A percentile compares a stretch with the other conserved stretches of the same genome.
Conservation (phyloP, 2,329 filamentous ascomycete genomes). For the Aspergillus candidus region DNA sequence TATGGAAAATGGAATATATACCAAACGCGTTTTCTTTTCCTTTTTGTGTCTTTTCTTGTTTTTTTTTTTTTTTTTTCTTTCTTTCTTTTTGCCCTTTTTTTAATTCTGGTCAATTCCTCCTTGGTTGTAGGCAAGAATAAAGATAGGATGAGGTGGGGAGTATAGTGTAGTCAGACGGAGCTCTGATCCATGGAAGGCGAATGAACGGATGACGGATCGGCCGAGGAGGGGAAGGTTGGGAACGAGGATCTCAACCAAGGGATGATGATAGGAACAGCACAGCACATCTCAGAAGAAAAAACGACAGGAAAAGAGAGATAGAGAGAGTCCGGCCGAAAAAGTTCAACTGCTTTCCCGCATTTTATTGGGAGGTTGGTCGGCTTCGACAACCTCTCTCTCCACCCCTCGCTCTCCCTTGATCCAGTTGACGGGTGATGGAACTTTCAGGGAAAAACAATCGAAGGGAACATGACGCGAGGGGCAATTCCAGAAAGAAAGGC, state of each 20-base stretch:
- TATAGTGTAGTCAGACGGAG: constrained; percentile 10
- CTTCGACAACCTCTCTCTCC: background rate
- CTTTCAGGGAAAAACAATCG: background rate
- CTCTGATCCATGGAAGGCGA: constrained; percentile 9
- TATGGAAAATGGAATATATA: background rate
- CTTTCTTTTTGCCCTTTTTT: too few relatives aligned
- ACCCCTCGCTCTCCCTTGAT: background rate
- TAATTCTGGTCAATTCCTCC: too few relatives aligned
- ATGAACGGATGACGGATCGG: constrained; percentile 7
- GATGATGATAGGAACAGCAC: constrained; percentile 8
- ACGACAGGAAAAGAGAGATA: background rate
- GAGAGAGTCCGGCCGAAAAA: background rate
- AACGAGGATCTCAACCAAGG: constrained; percentile 12
- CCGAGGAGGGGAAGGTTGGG: constrained; percentile 9
- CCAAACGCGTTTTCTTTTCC: constrained; percentile 1
- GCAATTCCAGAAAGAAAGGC: background rate
- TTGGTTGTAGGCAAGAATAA: background rate
- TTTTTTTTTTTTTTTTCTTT: constrained; percentile 4
- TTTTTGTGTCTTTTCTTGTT: constrained; percentile 3
- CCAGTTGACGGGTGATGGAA: constrained; percentile 7
- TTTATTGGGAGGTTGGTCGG: constrained; percentile 18
- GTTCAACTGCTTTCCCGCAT: constrained; percentile 16
- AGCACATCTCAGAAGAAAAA: background rate
- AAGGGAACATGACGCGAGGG: background rate
- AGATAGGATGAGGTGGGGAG: background rate